Base-by-base conservation (phyloP, 2,329 filamentous ascomycete genomes). In the Emergomyces pasteurianus region DNA sequence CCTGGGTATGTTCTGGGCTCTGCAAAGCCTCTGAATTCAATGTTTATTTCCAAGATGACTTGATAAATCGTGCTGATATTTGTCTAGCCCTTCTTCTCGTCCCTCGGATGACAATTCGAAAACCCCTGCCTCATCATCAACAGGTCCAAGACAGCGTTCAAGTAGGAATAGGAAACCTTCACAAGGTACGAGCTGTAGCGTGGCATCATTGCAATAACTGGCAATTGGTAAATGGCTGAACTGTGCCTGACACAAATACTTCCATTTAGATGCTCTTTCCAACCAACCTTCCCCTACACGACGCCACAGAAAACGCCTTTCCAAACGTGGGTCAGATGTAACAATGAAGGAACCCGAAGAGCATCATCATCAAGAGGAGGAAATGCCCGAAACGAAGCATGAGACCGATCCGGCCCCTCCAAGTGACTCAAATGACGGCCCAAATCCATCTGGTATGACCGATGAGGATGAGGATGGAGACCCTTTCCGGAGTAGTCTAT, bases 281-380 rank as follows among this genome's bases (percentile, higher is more conserved):
- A 68, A 67, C 57, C 73, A 74, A 59, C 70, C 72, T 23, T 61
- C 67, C 38, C 68, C 64, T 6, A 65, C 67, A 67, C 77, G 76
- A 62, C 74, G 74, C 64, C 82, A 66, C 80, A 87, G 78, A 78
- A 85, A 74, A 75, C 80, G 67, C 69, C 74, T 68, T 75, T 72
- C 71, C 70, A 81, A 74, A 73, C 77, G 67, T 66, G 84, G 87
- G 62, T 79, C 86, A 65, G 88, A 91, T 72, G 83, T 84, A 58
- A 75, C 81, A 38, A 91, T 92, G 86, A 85, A 84, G 56, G 86
- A 88, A 62, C 84, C 81, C 38, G 85, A 87, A 62, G 85, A 83
- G 62, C 78, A 70, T 54, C 73, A 75, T 38, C 78, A 75, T n/a
- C n/a, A n/a, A 23, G 74, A 76, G 38, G 72, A 74, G 58, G 72